These are phyloP conservation scores for Podospora comata DNA, from an alignment of 495 filamentous ascomycete species.

Conservation along the genomic window DNA sequence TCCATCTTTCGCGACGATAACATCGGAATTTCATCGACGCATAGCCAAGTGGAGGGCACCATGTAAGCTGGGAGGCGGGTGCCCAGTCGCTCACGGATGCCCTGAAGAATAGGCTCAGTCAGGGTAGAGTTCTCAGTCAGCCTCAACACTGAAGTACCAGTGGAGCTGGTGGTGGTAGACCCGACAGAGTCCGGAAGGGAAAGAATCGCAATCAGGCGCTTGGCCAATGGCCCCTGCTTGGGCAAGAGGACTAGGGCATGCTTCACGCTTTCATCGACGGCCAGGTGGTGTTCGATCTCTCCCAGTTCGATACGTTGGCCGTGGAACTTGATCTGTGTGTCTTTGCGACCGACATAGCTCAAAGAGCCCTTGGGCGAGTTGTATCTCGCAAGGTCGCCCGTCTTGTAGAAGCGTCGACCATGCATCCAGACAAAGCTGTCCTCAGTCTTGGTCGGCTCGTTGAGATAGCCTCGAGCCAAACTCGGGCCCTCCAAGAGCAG, in stretches of 20 bases:
- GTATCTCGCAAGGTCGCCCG: conserved; percentile 58
- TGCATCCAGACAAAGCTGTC: background rate
- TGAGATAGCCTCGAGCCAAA: conserved; percentile 59
- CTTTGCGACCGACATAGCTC: conserved; percentile 44
- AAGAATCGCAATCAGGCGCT: conserved; percentile 40
- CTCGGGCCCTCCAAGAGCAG: conserved; percentile 65
- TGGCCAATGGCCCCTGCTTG: conserved; percentile 38
- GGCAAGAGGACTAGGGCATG: conserved; percentile 50
- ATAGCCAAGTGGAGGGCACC: conserved; percentile 43
- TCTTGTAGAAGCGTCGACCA: conserved; percentile 51
- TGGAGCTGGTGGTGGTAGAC: background rate
- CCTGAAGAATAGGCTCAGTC: conserved; percentile 12
- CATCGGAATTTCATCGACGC: conserved; percentile 23
- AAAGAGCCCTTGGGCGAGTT: conserved; percentile 47
- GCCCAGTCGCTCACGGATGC: conserved; percentile 14
- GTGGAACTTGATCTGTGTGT: conserved; percentile 41
- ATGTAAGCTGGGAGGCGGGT: conserved; percentile 43
- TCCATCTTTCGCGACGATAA: conserved; percentile 26
- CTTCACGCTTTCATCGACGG: conserved; percentile 14
- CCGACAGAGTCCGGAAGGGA: conserved; percentile 5
- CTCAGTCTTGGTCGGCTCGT: conserved; percentile 13
- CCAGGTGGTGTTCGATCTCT: conserved; percentile 54
- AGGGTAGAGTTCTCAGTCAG: conserved; percentile 4
- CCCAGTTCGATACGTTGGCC: conserved; percentile 42
- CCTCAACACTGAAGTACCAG: background rate